Evolutionary conservation across 352 stramenopile genomes (phyloP).

Genomic region (Phytophthora hibernalis): DNA sequence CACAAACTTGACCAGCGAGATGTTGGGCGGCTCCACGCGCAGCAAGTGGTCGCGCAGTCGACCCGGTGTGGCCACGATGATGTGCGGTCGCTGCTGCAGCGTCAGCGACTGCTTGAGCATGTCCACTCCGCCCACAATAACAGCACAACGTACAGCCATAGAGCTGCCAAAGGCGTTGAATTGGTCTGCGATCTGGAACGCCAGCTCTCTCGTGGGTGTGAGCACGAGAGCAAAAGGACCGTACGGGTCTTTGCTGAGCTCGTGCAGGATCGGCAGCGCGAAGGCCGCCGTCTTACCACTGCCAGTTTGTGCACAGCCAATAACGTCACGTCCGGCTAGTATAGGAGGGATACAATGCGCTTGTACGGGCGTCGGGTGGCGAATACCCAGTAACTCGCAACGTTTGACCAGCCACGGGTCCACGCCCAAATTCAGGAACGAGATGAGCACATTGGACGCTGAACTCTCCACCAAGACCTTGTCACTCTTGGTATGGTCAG

Average conservation of each 20-base stretch:
- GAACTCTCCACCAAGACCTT: conserved; percentile 56
- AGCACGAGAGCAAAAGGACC: conserved; percentile 97
- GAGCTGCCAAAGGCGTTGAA: conserved; percentile 96
- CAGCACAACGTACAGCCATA: conserved; percentile 86
- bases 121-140: conserved; percentile 97
- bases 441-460: conserved; percentile 60
- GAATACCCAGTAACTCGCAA: conserved; percentile 85
- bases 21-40: conserved; percentile 89
- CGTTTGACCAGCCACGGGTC: conserved; percentile 90
- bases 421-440: conserved; percentile 87
- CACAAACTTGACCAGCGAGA: conserved; percentile 93
- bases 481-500: conserved; percentile 18
- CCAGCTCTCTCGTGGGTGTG: conserved; percentile 97
- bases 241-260: conserved; percentile 93
- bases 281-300: conserved; percentile 99
- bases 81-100: conserved; percentile 93
- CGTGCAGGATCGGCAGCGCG: conserved; percentile 97
- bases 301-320: conserved; percentile 94
- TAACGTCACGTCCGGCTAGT: conserved; percentile 90
- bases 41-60: conserved; percentile 94
- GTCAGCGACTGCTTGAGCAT: conserved; percentile 93
- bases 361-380: conserved; percentile 91
- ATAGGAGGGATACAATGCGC: conserved; percentile 92
- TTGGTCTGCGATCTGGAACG: conserved; percentile 98
- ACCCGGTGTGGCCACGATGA: conserved; percentile 98